Evolutionary conservation across 257 asterid genomes (phyloP).

Genomic region (Fraxinus americana): DNA sequence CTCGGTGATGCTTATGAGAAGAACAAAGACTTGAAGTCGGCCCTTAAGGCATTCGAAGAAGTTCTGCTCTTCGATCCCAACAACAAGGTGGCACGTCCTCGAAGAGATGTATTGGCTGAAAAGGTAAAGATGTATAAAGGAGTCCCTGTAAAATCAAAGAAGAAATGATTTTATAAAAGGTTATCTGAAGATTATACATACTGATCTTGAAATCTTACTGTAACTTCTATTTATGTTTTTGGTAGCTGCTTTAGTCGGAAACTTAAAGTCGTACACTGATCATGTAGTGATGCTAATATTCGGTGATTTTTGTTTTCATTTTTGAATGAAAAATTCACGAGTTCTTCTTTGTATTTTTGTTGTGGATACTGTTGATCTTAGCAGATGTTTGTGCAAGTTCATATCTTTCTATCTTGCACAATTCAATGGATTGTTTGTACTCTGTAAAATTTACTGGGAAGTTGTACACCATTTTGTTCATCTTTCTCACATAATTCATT

Average conservation of each 20-base stretch:
- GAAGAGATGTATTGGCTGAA: conserved; percentile 74
- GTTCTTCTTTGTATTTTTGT: neutral
- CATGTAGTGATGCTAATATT: neutral
- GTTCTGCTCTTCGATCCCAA: conserved; percentile 92
- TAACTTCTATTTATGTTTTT: neutral
- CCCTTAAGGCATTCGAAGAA: conserved; percentile 87
- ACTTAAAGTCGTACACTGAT: too few species aligned
- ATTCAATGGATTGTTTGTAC: neutral
- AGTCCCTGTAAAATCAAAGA: conserved; percentile 57
- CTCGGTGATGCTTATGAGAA: conserved; percentile 95
- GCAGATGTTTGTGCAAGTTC: neutral
- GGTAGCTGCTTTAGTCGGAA: neutral
- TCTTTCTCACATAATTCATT: too few species aligned
- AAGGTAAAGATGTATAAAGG: conserved; percentile 81
- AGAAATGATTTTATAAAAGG: conserved; percentile 40
- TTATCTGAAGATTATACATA: neutral
- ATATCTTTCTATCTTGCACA: neutral
- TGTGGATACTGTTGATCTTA: neutral
- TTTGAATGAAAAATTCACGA: neutral
- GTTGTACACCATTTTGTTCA: too few species aligned
- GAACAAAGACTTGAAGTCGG: conserved; percentile 65
- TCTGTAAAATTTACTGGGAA: too few species aligned
- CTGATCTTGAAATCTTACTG: too few species aligned
- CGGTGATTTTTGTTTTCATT: conserved; percentile 14
- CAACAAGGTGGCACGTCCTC: conserved; percentile 85